Percentiles rank a stretch among this genome's conserved stretches.
phyloP scores from a whole-genome alignment of 139 green algal species.

The Tetratostichococcus sp. region DNA sequence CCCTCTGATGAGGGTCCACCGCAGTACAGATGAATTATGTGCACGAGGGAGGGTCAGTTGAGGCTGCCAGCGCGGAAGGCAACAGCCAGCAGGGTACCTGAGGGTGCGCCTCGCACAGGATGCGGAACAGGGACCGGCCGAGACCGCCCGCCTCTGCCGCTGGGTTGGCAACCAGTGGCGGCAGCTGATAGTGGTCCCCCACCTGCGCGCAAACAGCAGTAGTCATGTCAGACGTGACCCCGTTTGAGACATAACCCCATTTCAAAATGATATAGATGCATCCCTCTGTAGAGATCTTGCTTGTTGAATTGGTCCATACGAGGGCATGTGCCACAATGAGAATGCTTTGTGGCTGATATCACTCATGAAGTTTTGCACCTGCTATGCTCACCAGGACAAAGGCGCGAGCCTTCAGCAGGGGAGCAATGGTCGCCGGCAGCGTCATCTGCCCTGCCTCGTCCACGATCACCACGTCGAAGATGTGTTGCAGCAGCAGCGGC shows the following conservation, averaged over 20 bases:
- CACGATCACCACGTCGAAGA: conserved; percentile 93
- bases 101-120: conserved; percentile 77
- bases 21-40: too few relatives aligned
- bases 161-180: conserved; percentile 55
- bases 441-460: conserved; percentile 92
- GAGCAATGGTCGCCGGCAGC: conserved; percentile 54
- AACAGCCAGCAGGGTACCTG: too few relatives aligned
- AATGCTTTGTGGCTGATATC: background rate
- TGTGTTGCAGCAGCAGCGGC: conserved; percentile 50
- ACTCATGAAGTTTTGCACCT: too few relatives aligned
- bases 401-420: conserved; percentile 56
- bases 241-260: too few relatives aligned
- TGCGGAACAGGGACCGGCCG: conserved; percentile 72
- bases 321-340: too few relatives aligned
- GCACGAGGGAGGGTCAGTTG: too few relatives aligned
- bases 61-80: too few relatives aligned
- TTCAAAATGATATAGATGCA: too few relatives aligned
- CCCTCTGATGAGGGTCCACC: too few relatives aligned
- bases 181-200: conserved; percentile 83
- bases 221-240: too few relatives aligned
- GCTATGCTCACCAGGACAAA: conserved; percentile 20
- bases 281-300: too few relatives aligned
- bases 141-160: conserved; percentile 62
- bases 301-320: too few relatives aligned
- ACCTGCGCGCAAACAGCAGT: conserved; percentile 51